phyloP scores from a whole-genome alignment of 805 yeast species.

The Pichia californica region DNA sequence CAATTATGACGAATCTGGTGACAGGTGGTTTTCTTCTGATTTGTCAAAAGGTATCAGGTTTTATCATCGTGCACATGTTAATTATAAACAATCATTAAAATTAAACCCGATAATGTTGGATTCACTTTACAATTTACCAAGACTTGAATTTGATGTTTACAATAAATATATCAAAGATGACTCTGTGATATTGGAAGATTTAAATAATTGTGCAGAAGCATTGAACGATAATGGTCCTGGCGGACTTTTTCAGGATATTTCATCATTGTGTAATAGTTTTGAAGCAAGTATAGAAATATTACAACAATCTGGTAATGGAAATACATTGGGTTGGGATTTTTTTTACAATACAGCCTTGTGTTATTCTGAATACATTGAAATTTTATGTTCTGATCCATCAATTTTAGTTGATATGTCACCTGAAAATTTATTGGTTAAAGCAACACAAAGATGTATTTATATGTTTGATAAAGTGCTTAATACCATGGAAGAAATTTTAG shows the following conservation, averaged over 20 bases:
- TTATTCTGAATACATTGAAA: conserved; percentile 42
- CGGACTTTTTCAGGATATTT: conserved; percentile 37
- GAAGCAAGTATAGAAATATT: conserved; percentile 31
- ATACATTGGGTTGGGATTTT: conserved; percentile 35
- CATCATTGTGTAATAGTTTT: conserved; percentile 32
- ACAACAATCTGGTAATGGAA: not conserved
- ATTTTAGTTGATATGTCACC: not conserved
- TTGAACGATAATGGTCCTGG: conserved; percentile 13
- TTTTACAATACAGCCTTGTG: conserved; percentile 41
- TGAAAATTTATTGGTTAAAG: conserved; percentile 5
- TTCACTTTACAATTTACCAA: conserved; percentile 50
- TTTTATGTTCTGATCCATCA: conserved; percentile 6
- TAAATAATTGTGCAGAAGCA: conserved; percentile 30
- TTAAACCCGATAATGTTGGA: conserved; percentile 31
- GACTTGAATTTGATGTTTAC: conserved; percentile 56
- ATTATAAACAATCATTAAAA: conserved; percentile 35
- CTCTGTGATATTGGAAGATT: conserved; percentile 31
- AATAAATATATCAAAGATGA: conserved; percentile 43
- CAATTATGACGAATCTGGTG: conserved; percentile 66
- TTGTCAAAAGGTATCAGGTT: conserved; percentile 57
- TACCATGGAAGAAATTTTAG: not conserved
- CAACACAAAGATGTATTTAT: conserved; percentile 17
- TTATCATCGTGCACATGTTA: conserved; percentile 49
- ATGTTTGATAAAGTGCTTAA: conserved; percentile 10
- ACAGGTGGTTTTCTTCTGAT: conserved; percentile 65